These are phyloP conservation scores for Stephanodiscus triporus DNA, from an alignment of 108 stramenopile species.

Conservation along the genomic window DNA sequence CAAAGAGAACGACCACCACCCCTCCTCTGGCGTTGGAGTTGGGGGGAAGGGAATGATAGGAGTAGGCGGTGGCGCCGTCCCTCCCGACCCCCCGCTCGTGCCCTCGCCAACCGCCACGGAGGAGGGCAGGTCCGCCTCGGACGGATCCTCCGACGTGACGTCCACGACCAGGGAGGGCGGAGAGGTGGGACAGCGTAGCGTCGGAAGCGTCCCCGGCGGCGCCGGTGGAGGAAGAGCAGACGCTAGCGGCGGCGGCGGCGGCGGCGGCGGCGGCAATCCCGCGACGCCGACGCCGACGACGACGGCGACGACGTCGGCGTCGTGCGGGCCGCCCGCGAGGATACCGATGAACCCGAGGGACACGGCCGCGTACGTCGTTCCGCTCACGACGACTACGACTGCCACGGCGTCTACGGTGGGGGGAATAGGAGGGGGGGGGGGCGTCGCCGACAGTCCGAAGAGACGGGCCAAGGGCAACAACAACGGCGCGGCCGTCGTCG, in stretches of 20 bases:
- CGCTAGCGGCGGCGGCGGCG: too few relatives aligned
- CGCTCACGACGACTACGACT: background rate
- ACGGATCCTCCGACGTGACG: constrained; percentile 6
- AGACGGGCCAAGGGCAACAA: background rate
- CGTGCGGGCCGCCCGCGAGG: background rate
- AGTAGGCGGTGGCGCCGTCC: too few relatives aligned
- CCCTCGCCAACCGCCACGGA: background rate
- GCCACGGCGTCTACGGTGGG: background rate
- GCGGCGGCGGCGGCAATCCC: too few relatives aligned
- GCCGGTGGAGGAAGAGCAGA: background rate
- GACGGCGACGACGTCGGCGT: too few relatives aligned
- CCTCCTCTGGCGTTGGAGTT: too few relatives aligned
- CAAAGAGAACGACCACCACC: too few relatives aligned
- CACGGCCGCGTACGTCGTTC: background rate
- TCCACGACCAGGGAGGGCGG: background rate
- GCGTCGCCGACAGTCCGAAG: background rate
- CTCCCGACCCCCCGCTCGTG: too few relatives aligned
- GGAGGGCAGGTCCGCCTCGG: too few relatives aligned
- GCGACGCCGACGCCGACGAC: too few relatives aligned
- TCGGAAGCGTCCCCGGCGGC: background rate
- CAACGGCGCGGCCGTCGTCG: background rate
- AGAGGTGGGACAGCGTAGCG: background rate
- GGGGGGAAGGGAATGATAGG: too few relatives aligned
- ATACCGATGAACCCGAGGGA: constrained; percentile 4
- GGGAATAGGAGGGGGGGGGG: background rate